phyloP scores from a whole-genome alignment of 441 rosid species.

The Croton laevigatus region DNA sequence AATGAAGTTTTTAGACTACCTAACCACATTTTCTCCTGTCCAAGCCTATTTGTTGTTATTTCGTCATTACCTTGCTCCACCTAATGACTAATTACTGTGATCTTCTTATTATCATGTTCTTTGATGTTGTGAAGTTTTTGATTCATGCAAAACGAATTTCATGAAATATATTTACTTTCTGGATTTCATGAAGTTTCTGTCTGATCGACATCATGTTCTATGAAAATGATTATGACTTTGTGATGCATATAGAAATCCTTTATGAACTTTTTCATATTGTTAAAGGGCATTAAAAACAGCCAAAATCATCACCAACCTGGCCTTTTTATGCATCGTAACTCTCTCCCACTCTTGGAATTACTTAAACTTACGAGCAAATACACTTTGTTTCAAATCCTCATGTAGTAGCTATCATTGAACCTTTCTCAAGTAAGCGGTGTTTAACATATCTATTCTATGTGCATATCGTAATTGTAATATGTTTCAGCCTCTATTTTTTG shows the following conservation, averaged over 20 bases:
- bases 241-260: neutral
- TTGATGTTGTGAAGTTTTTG: neutral
- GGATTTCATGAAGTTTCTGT: neutral
- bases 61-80: neutral
- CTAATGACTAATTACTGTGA: neutral
- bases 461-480: neutral
- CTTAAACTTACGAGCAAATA: neutral
- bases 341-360: neutral
- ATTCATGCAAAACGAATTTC: neutral
- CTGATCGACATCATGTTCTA: neutral
- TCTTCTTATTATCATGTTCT: neutral
- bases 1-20: neutral
- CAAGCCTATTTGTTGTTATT: neutral
- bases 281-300: neutral
- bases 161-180: too few species aligned
- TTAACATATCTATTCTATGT: neutral
- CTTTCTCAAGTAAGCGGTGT: neutral
- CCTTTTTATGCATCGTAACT: neutral
- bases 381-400: neutral
- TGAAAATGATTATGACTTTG: neutral
- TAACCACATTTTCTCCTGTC: neutral
- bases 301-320: neutral
- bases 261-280: neutral
- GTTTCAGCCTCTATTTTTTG: constrained; percentile 10
- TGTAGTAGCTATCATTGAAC: neutral